These are phyloP conservation scores for Neurospora sp. DNA, from an alignment of 495 filamentous ascomycete species.

Conservation along the genomic window DNA sequence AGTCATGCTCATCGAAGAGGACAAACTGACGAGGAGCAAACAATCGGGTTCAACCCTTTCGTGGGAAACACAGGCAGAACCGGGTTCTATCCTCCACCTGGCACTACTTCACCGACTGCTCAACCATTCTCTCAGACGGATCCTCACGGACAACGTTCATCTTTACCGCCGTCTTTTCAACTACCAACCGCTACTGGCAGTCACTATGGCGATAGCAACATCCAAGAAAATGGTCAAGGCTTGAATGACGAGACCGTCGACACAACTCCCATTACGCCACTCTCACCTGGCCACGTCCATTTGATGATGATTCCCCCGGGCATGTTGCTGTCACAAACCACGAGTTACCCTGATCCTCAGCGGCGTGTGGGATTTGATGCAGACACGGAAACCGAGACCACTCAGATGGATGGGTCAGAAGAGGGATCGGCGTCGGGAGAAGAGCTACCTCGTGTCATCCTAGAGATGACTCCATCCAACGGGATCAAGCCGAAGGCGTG, in stretches of 20 bases:
- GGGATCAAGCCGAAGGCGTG: constrained; percentile 24
- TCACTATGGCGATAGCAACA: neutral
- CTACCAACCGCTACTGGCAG: neutral
- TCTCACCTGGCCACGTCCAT: neutral
- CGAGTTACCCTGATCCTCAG: neutral
- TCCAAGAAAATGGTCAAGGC: neutral
- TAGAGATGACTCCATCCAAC: constrained; percentile 19
- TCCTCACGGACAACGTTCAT: neutral
- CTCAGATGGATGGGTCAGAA: constrained; percentile 4
- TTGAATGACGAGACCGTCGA: neutral
- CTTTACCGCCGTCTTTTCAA: neutral
- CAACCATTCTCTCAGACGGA: neutral
- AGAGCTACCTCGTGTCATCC: constrained; percentile 19
- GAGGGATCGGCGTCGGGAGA: neutral
- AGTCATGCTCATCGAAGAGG: neutral
- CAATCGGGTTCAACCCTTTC: neutral
- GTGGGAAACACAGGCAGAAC: neutral
- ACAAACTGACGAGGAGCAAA: neutral
- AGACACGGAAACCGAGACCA: neutral
- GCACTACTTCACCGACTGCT: neutral
- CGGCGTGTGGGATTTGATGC: neutral
- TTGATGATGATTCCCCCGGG: neutral
- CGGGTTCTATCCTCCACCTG: neutral
- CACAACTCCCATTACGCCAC: neutral
- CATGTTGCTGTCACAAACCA: neutral